Evolutionary conservation across 805 yeast genomes (phyloP), one percentile per base, ranked within the genome.

Genomic region (Lipomyces sp.): DNA sequence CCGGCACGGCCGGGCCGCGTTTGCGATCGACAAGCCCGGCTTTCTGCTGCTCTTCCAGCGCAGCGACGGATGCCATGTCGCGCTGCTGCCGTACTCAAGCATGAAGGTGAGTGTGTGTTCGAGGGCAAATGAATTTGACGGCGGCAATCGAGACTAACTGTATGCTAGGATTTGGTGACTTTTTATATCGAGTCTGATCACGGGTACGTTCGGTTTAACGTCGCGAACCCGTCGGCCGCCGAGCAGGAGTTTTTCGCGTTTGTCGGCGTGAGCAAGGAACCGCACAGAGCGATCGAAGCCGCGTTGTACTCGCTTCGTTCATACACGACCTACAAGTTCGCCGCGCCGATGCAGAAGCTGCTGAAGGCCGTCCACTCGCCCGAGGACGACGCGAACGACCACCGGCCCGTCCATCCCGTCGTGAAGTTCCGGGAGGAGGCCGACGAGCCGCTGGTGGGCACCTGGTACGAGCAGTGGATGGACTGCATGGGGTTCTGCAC

Each of bases 401-500:
- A 4, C 10, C 10, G 13, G 7, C 21, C 26, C 11, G 55, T 40
- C 13, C 44, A 39, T 11, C 54, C 50, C 5, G 39, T 28, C 8
- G 38, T 40, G 7, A 22, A 16, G 6, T 19, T 16, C 24, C 18
- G 34, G 14, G 22, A 19, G 14, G 28, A 21, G 2, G 29, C 18
- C 13, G 33, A 42, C 18, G 47, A 39, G 4, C 57, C 57, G 2
- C 45, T 55, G 8, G 13, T 41, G n/a, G 56, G 51, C 11, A 45
- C 42, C 10, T 58, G 61, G 61, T 46, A 51, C 19, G 58, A 47
- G 23, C 34, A 46, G 31, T 65, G 68, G 67, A 32, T 54, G 37
- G 66, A 64, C 23, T 54, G 54, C 8, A 53, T 66, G 26, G 65
- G 64, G 35, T 65, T 61, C 46, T 65, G 69, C 28, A 65, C 69